These are phyloP conservation scores for Metarhizium rileyi DNA, from an alignment of 2,329 filamentous ascomycete species.

Conservation along the genomic window DNA sequence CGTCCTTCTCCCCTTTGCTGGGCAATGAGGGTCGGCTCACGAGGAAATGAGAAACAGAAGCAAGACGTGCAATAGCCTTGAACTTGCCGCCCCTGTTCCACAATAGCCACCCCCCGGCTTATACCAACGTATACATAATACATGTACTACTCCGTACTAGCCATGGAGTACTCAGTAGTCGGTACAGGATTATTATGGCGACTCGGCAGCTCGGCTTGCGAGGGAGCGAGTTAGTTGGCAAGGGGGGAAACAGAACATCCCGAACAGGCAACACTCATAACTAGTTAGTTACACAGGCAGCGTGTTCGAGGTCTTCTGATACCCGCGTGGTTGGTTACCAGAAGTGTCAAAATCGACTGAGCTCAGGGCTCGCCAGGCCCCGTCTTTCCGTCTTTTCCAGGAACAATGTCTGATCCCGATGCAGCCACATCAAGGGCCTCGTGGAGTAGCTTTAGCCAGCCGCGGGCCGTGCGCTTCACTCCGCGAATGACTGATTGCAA, in stretches of 20 bases:
- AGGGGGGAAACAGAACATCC: too few species aligned
- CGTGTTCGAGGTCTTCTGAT: too few species aligned
- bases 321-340: background rate
- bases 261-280: too few species aligned
- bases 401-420: constrained; percentile 8
- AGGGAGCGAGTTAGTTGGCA: background rate
- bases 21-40: constrained; percentile 5
- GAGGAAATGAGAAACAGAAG: constrained; percentile 12
- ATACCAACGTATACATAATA: background rate
- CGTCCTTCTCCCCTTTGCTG: background rate
- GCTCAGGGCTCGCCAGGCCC: background rate
- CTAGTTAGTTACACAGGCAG: too few species aligned
- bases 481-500: background rate
- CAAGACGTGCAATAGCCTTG: background rate
- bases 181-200: background rate
- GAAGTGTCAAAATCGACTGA: background rate
- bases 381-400: background rate
- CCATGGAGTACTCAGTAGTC: background rate
- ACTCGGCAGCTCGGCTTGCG: background rate
- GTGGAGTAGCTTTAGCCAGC: background rate
- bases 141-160: background rate
- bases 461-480: background rate
- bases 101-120: background rate
- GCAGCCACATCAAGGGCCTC: constrained; percentile 4
- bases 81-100: constrained; percentile 5